phyloP scores from a whole-genome alignment of 345 rosid species.

The Physaria fendleri region DNA sequence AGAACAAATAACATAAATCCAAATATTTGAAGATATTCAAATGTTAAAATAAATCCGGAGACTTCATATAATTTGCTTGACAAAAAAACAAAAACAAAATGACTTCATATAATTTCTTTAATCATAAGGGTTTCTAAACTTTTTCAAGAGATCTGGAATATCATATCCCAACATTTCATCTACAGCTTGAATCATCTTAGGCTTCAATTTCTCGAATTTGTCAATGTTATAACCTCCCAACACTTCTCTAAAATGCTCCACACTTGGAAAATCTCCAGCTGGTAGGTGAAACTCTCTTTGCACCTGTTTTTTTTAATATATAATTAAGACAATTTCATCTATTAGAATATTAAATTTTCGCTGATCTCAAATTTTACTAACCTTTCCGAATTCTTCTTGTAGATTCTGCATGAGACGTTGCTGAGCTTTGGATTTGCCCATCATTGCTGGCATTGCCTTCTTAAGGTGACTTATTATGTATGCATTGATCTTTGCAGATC shows the following conservation, averaged over 20 bases:
- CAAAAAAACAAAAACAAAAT: no score
- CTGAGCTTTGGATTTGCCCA: constrained; percentile 95
- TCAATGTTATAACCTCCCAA: constrained; percentile 69
- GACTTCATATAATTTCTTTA: constrained; percentile 20
- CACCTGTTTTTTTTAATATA: constrained; percentile 44
- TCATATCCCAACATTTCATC: constrained; percentile 92
- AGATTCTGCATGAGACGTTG: constrained; percentile 75
- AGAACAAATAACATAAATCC: neutral
- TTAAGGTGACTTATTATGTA: constrained; percentile 84
- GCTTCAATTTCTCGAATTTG: constrained; percentile 78
- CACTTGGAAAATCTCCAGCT: constrained; percentile 74
- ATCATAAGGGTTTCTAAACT: constrained; percentile 76
- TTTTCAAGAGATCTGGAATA: constrained; percentile 78
- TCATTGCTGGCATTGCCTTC: constrained; percentile 92
- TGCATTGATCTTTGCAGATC: constrained; percentile 93
- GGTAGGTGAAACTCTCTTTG: constrained; percentile 82
- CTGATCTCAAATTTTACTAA: no score
- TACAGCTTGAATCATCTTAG: constrained; percentile 79
- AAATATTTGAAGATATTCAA: neutral
- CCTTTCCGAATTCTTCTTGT: constrained; percentile 78
- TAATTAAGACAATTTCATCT: no score
- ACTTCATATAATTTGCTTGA: no score
- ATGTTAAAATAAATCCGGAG: neutral
- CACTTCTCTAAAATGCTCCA: constrained; percentile 66
- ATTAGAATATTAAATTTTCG: no score